Evolutionary conservation across 805 yeast species (phyloP).

Genomic region (Metschnikowia matae): DNA sequence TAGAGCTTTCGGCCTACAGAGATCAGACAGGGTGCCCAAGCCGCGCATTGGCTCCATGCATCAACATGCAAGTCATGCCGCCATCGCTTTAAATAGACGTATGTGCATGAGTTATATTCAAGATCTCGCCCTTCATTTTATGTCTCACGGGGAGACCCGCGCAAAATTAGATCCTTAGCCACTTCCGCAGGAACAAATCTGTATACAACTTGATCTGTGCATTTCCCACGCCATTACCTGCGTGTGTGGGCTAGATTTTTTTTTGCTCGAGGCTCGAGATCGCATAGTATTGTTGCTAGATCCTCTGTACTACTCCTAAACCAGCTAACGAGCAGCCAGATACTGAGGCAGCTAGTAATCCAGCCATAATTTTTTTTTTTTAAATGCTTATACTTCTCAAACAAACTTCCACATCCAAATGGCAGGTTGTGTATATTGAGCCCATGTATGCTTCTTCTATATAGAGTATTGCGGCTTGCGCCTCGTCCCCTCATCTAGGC

Average conservation of each 20-base stretch:
- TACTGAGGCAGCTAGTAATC: too few species aligned
- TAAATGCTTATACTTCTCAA: too few species aligned
- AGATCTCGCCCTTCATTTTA: background rate
- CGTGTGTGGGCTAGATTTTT: background rate
- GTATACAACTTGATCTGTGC: background rate
- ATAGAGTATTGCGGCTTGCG: too few species aligned
- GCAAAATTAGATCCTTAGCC: slow-evolving; percentile 3
- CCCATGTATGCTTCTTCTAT: too few species aligned
- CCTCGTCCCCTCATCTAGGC: too few species aligned
- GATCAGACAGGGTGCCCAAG: background rate
- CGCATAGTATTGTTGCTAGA: background rate
- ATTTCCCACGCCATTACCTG: background rate
- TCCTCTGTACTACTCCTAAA: too few species aligned
- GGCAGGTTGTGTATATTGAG: too few species aligned
- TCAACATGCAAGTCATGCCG: background rate
- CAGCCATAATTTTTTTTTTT: too few species aligned
- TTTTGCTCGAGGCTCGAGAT: background rate
- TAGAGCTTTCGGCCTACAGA: background rate
- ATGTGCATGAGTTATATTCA: slow-evolving; percentile 1
- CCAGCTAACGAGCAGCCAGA: too few species aligned
- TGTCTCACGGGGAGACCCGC: background rate
- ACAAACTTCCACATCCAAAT: too few species aligned
- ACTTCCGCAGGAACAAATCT: background rate
- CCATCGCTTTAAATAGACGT: background rate
- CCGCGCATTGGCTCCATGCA: background rate